Evolutionary conservation across 768 basidiomycete genomes (phyloP), one percentile per base, ranked within the genome.

Genomic region (Suillus subaureus): DNA sequence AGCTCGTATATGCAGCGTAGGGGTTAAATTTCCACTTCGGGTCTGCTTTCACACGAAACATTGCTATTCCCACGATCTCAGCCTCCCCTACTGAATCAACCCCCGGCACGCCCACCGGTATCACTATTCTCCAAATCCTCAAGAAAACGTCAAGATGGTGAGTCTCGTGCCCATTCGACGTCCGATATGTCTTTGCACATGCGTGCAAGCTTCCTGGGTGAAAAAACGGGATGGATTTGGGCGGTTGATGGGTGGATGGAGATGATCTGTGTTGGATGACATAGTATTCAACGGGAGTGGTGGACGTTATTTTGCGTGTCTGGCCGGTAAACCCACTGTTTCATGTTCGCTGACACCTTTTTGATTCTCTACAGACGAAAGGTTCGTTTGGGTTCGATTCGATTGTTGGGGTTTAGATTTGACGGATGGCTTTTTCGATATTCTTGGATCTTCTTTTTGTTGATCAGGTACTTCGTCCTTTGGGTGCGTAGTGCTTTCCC

Each of bases 391-490:
- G 64, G 73, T 61, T 63, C 33, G 45, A 45, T 42, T 47, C 33
- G 40, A 31, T 33, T 33, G 23, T 18, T 40, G 15, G 16, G 31
- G 39, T 21, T 52, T 33, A 26, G 54, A 8, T 64, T 62, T 40
- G 62, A 68, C 55, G 69, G 68, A 71, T 73, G 52, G 63, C 67
- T 42, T 56, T 64, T 35, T 60, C 37, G 40, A 37, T 51, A 54
- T 21, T 52, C 18, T 43, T 35, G 61, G 42, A 21, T 15, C 26
- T 35, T 35, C 58, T 42, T 61, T 35, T 6, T 26, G 63, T n/a
- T 71, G 75, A 74, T 70, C 78, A 93, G 94, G 95, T 89, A 96
- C 95, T 77, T 95, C 95, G 79, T 96, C 95, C 78, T 96, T 96
- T 79, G 93, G 92, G 92, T 94, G 76, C 78, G 92, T 90, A 56